Conservation (phyloP, 192 early-diverging fungal genomes). For the Rhizophlyctis rosea region DNA sequence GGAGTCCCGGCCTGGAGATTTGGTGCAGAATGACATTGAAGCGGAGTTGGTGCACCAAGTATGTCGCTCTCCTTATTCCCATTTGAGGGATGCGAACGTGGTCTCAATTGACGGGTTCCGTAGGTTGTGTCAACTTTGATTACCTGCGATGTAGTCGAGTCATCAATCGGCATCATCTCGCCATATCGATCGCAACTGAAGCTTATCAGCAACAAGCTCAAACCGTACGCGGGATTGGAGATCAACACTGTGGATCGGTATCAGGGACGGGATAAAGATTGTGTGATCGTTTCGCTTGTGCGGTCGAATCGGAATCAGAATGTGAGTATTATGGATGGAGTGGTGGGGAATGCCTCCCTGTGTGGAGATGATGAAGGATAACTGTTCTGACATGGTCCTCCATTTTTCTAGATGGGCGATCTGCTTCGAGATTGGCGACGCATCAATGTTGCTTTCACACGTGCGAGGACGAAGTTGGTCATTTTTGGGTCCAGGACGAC, state of each 20-base stretch:
- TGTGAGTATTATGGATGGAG: conserved; percentile 35
- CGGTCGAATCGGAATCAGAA: conserved; percentile 68
- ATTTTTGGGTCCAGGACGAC: conserved; percentile 82
- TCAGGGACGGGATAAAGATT: conserved; percentile 92
- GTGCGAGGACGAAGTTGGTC: conserved; percentile 84
- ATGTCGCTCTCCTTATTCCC: too few species aligned
- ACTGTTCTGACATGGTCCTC: background rate
- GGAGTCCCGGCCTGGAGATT: conserved; percentile 54
- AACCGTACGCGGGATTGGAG: conserved; percentile 50
- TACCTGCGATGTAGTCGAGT: conserved; percentile 59
- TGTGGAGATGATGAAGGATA: background rate
- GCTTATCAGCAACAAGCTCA: conserved; percentile 44
- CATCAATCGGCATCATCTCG: conserved; percentile 78
- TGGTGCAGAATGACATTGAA: conserved; percentile 72
- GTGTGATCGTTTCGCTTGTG: conserved; percentile 87
- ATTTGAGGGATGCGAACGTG: too few species aligned
- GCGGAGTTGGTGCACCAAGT: conserved; percentile 44
- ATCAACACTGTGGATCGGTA: conserved; percentile 88
- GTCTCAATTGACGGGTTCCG: too few species aligned
- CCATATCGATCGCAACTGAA: conserved; percentile 64
- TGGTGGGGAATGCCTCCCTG: too few species aligned
- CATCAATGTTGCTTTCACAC: conserved; percentile 91
- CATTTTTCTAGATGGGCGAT: conserved; percentile 63
- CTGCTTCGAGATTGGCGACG: conserved; percentile 87
- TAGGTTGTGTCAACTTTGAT: conserved; percentile 57